A percentile compares a stretch with the other conserved stretches of the same genome.
These are phyloP conservation scores for Penicillium egyptiacum DNA, from an alignment of 495 filamentous ascomycete genomes.

Conservation along the genomic window DNA sequence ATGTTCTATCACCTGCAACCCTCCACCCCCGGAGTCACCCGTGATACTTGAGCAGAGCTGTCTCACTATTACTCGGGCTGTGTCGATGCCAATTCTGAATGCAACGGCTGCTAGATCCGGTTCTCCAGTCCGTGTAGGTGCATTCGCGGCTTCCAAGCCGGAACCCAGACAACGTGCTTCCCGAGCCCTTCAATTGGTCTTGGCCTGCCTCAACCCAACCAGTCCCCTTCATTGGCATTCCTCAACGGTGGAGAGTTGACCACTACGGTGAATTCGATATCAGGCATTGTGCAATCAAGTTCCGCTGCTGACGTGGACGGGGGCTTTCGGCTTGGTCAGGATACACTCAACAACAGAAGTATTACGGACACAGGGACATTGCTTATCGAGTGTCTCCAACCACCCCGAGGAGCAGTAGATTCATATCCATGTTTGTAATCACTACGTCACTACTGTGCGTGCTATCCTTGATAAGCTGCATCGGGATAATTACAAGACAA, in stretches of 20 bases:
- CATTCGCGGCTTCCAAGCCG: neutral
- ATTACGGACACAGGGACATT: neutral
- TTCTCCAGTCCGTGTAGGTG: conserved; percentile 2
- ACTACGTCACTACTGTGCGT: neutral
- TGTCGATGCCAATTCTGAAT: neutral
- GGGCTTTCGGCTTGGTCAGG: conserved; percentile 8
- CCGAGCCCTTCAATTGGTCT: neutral
- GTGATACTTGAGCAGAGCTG: neutral
- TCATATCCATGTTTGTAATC: conserved; percentile 9
- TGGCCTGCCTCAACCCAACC: neutral
- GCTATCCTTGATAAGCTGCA: neutral
- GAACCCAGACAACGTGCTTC: neutral
- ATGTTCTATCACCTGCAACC: conserved; percentile 5
- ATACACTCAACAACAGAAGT: neutral
- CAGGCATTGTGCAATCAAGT: neutral
- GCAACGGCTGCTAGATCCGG: conserved; percentile 9
- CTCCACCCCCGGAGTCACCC: conserved; percentile 1
- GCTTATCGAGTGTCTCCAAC: neutral
- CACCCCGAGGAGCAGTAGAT: conserved; percentile 9
- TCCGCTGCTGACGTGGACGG: conserved; percentile 3
- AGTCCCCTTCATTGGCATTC: neutral
- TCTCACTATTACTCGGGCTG: neutral
- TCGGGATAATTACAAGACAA: neutral
- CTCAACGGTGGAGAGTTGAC: conserved; percentile 1
- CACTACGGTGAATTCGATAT: conserved; percentile 7